Evolutionary conservation across 352 stramenopile species (phyloP).

Genomic region (Phytopythium cucurbitacearum): DNA sequence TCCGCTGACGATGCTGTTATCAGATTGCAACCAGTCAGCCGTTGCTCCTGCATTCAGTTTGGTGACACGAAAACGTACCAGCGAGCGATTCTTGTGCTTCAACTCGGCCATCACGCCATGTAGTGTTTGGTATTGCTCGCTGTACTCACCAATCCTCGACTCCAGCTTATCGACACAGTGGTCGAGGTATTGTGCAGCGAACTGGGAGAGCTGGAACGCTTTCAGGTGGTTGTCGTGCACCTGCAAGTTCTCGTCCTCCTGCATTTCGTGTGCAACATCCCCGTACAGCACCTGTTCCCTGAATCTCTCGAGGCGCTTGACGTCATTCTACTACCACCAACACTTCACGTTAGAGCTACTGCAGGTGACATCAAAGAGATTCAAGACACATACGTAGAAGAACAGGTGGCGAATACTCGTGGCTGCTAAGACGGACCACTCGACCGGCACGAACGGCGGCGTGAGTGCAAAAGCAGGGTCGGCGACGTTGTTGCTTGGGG

Average conservation of each 20-base stretch:
- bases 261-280: slow-evolving; percentile 44
- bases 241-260: slow-evolving; percentile 41
- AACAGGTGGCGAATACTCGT: slow-evolving; percentile 62
- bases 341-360: neutral
- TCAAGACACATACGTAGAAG: slow-evolving; percentile 32
- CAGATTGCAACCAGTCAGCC: too few species aligned
- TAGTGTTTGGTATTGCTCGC: slow-evolving; percentile 20
- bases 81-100: slow-evolving; percentile 15
- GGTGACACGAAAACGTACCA: slow-evolving; percentile 14
- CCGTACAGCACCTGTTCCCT: slow-evolving; percentile 46
- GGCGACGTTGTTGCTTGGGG: slow-evolving; percentile 8
- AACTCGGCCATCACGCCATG: slow-evolving; percentile 12
- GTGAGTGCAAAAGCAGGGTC: slow-evolving; percentile 61
- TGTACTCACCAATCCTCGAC: slow-evolving; percentile 34
- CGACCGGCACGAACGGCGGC: slow-evolving; percentile 35
- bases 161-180: slow-evolving; percentile 48
- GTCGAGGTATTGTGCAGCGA: slow-evolving; percentile 67
- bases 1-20: slow-evolving; percentile 14
- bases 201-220: slow-evolving; percentile 53
- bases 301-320: slow-evolving; percentile 51
- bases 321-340: slow-evolving; percentile 25
- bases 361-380: neutral
- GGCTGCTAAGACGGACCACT: slow-evolving; percentile 55
- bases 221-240: slow-evolving; percentile 41
- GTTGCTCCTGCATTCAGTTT: neutral